A percentile compares a stretch with the other conserved stretches of the same genome.
Conservation (phyloP, 2,329 filamentous ascomycete genomes). For the Penicillium sp. region DNA sequence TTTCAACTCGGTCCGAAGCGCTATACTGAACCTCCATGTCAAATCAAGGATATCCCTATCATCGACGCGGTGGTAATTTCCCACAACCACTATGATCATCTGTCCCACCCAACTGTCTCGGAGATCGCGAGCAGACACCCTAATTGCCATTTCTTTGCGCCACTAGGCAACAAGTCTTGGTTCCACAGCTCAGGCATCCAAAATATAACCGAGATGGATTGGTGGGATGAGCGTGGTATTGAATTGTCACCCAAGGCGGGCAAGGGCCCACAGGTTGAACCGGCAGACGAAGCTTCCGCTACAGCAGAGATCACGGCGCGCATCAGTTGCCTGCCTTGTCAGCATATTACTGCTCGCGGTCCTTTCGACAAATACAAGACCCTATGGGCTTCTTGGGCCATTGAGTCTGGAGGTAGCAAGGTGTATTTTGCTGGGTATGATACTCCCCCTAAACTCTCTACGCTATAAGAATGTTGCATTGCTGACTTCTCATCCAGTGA, state of each 20-base stretch:
- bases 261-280: slow-evolving; percentile 28
- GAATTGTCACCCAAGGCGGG: slow-evolving; percentile 51
- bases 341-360: slow-evolving; percentile 72
- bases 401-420: slow-evolving; percentile 70
- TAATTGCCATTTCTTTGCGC: slow-evolving; percentile 82
- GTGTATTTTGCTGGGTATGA: slow-evolving; percentile 73
- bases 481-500: slow-evolving; percentile 56
- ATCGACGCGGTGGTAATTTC: slow-evolving; percentile 66
- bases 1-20: slow-evolving; percentile 71
- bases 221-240: slow-evolving; percentile 87
- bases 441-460: not conserved
- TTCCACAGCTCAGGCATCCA: slow-evolving; percentile 68
- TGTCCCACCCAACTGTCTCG: slow-evolving; percentile 72
- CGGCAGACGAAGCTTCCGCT: slow-evolving; percentile 22
- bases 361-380: slow-evolving; percentile 70
- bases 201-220: slow-evolving; percentile 86
- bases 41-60: slow-evolving; percentile 70
- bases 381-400: slow-evolving; percentile 84
- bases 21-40: slow-evolving; percentile 73
- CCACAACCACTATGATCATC: slow-evolving; percentile 91
- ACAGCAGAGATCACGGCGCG: slow-evolving; percentile 61
- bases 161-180: slow-evolving; percentile 79
- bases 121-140: slow-evolving; percentile 70
- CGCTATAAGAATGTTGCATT: not conserved
- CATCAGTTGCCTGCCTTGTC: slow-evolving; percentile 77